These are phyloP conservation scores for Ophiostoma australiae DNA, from an alignment of 2,329 filamentous ascomycete species.

Conservation along the genomic window DNA sequence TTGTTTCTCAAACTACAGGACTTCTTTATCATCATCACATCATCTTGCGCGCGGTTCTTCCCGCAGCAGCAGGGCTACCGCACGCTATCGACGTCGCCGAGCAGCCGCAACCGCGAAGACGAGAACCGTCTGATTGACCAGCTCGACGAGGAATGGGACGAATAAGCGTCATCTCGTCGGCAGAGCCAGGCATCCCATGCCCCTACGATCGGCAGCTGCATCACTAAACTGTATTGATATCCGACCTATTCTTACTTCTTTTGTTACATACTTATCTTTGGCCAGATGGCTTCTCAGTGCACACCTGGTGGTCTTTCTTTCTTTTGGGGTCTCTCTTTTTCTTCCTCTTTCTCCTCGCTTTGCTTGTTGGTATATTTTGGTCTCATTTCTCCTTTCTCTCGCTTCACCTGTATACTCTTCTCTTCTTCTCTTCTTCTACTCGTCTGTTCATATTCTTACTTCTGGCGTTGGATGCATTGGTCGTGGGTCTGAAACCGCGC, in stretches of 20 bases:
- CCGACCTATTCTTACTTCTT: not conserved
- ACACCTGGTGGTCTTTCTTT: slow-evolving; percentile 2
- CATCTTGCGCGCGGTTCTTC: slow-evolving; percentile 63
- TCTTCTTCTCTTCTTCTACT: not conserved
- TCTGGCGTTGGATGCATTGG: slow-evolving; percentile 8
- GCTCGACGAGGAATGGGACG: slow-evolving; percentile 95
- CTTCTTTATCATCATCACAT: slow-evolving; percentile 62
- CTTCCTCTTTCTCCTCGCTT: not conserved
- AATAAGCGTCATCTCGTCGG: not conserved
- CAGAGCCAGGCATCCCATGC: not conserved
- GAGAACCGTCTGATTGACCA: slow-evolving; percentile 95
- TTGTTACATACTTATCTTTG: not conserved
- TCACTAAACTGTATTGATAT: slow-evolving; percentile 1
- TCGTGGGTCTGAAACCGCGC: not conserved
- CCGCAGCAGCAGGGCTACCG: slow-evolving; percentile 64
- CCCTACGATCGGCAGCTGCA: not conserved
- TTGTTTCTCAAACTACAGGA: slow-evolving; percentile 41
- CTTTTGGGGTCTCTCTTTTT: not conserved
- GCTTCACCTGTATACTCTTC: not conserved
- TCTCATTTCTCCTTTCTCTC: not conserved
- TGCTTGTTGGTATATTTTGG: not conserved
- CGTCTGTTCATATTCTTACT: not conserved
- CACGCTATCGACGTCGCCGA: slow-evolving; percentile 53
- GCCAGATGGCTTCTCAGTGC: not conserved
- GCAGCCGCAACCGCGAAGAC: slow-evolving; percentile 59